Percentiles rank a stretch among this genome's conserved stretches.
Evolutionary conservation across 768 basidiomycete genomes (phyloP).

Genomic region (Naganishia onofrii): DNA sequence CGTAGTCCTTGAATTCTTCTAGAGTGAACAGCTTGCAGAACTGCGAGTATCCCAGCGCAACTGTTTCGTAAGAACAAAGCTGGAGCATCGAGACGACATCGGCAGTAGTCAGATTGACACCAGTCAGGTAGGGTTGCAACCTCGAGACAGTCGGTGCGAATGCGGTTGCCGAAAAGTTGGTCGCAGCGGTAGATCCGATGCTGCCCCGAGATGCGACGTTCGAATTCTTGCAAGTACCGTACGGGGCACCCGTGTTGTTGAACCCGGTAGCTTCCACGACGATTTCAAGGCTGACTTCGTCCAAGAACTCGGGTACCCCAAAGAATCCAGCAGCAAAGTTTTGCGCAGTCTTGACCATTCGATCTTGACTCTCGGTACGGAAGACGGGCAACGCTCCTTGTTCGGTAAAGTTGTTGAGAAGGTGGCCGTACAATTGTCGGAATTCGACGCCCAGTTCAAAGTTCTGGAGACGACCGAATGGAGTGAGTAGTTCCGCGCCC

Average conservation of each 20-base stretch:
- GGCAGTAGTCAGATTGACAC: constrained; percentile 38
- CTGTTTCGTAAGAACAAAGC: constrained; percentile 51
- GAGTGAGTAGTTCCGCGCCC: constrained; percentile 44
- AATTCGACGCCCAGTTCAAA: constrained; percentile 46
- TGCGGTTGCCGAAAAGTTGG: constrained; percentile 34
- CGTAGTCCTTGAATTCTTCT: constrained; percentile 48
- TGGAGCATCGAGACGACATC: constrained; percentile 49
- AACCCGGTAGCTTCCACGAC: constrained; percentile 44
- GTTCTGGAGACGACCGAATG: constrained; percentile 47
- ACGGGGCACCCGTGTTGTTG: constrained; percentile 49
- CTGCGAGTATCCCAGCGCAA: constrained; percentile 45
- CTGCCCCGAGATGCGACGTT: constrained; percentile 35
- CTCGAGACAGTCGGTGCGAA: constrained; percentile 40
- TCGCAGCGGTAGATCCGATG: constrained; percentile 40
- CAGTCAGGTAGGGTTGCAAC: constrained; percentile 37
- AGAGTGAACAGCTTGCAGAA: constrained; percentile 53
- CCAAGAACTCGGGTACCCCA: constrained; percentile 58
- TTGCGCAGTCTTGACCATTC: constrained; percentile 60
- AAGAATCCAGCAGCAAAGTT: constrained; percentile 62
- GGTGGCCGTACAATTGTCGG: constrained; percentile 42
- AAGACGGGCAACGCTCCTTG: constrained; percentile 56
- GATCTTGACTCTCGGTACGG: constrained; percentile 59
- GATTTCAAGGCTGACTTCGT: constrained; percentile 46
- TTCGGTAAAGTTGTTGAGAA: constrained; percentile 46
- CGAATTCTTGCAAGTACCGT: constrained; percentile 43